Percentiles rank a stretch among this genome's conserved stretches.
Evolutionary conservation across 495 filamentous ascomycete genomes (phyloP).

Genomic region (Penicillium argentinense): DNA sequence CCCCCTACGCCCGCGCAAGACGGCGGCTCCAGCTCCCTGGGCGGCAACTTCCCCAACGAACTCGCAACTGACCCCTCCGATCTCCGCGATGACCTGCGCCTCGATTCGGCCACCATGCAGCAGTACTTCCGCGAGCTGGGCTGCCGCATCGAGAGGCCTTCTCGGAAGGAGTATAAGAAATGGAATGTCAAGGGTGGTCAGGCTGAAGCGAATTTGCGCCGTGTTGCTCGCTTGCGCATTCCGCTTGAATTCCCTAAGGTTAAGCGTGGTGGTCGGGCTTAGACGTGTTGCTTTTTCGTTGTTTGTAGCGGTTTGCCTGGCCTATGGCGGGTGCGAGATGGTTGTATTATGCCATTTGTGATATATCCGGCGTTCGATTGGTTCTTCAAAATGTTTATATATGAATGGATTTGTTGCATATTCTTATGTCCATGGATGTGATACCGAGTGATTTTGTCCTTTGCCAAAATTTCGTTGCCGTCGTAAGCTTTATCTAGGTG

Average conservation of each 20-base stretch:
- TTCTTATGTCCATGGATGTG: no score
- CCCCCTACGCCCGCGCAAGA: conserved; percentile 38
- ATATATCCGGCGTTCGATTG: conserved; percentile 27
- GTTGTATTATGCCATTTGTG: conserved; percentile 16
- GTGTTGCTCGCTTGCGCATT: conserved; percentile 68
- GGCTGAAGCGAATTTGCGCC: conserved; percentile 58
- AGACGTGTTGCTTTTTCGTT: conserved; percentile 7
- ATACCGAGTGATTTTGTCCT: no score
- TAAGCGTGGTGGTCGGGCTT: conserved; percentile 39
- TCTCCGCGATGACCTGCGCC: conserved; percentile 72
- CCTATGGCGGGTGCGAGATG: not conserved
- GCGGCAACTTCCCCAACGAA: conserved; percentile 65
- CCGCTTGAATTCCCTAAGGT: conserved; percentile 81
- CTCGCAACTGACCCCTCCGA: conserved; percentile 75
- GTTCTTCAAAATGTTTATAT: conserved; percentile 17
- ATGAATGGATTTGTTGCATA: conserved; percentile 26
- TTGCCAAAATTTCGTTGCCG: no score
- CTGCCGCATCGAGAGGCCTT: conserved; percentile 49
- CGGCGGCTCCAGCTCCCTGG: conserved; percentile 44
- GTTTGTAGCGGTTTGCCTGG: conserved; percentile 8
- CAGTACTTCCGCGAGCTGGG: conserved; percentile 83
- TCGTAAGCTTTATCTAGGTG: no score
- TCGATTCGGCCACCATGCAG: conserved; percentile 61
- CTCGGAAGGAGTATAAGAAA: conserved; percentile 43
- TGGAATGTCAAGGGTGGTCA: conserved; percentile 54